Base-by-base conservation (phyloP, 129 eudicot genomes). In the Artemisia annua region DNA sequence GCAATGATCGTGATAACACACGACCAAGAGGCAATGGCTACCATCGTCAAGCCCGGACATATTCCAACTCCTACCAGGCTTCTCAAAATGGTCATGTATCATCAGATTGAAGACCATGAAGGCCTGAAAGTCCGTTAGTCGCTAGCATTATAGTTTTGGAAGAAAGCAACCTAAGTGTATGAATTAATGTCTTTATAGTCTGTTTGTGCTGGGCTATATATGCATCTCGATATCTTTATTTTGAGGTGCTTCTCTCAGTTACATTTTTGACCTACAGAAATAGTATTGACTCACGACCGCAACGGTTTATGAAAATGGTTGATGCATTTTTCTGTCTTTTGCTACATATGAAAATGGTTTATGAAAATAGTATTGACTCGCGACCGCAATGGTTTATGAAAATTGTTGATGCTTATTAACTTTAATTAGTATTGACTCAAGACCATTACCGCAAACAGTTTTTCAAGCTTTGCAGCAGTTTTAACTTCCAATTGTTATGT, bases 21-120 rank as follows among this genome's bases (percentile, higher is more conserved):
- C 80, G 91, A 83, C 71, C 86, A 5, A 87, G 89, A 80, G 91
- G 88, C 63, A 88, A 92, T 53, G 96, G 97, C 24, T 85, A 78
- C 86, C 62, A 92, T 58, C 80, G 94, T 61, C 96, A 28, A 28
- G 32, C 32, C 66, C 64, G 77, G 32, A 52, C 69, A 2, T 79
- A 65, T 69, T 75, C 81, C 44, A 78, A 72, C 73, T 74, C 71
- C 43, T 84, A 77, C 53, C 85, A 77, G 43, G 80, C 19, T n/a
- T 74, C 86, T 18, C 79, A 85, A 63, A 85, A 85, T 22, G 86
- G 87, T 58, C 85, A 74, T 46, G 61, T 58, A 44, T 19, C 71
- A 62, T 75, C 85, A 3, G 85, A 83, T 61, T 83, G 83, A 80
- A 56, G 7, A 28, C 32, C 32, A 28, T 28, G 32, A 28, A 28